These are phyloP conservation scores for Ceratobasidium sp. DNA, from an alignment of 1,284 basidiomycete genomes.

Conservation along the genomic window DNA sequence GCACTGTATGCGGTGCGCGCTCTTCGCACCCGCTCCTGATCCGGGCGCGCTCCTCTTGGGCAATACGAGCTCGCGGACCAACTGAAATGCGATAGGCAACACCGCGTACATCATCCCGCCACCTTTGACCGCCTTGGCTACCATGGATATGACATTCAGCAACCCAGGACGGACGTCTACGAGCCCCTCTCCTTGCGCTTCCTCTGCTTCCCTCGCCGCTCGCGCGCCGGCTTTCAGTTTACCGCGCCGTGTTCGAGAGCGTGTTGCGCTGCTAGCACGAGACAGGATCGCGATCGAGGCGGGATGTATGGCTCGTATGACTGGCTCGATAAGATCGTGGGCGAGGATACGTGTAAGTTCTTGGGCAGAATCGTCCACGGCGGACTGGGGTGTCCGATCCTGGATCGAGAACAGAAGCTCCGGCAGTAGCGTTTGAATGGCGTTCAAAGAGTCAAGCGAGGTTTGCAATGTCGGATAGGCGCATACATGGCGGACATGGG, in stretches of 20 bases:
- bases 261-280: neutral
- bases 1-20: neutral
- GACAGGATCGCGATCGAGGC: slow-evolving; percentile 5
- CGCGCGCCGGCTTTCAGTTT: slow-evolving; percentile 27
- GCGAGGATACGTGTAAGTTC: slow-evolving; percentile 14
- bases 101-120: slow-evolving; percentile 19
- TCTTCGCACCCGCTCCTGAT: neutral
- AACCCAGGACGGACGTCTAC: slow-evolving; percentile 23
- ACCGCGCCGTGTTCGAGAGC: slow-evolving; percentile 11
- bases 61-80: slow-evolving; percentile 10
- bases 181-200: neutral
- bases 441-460: slow-evolving; percentile 15
- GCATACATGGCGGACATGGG: slow-evolving; percentile 29
- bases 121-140: slow-evolving; percentile 1
- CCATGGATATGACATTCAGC: neutral
- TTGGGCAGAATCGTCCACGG: neutral
- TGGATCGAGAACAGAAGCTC: slow-evolving; percentile 2
- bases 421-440: slow-evolving; percentile 17
- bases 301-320: slow-evolving; percentile 6
- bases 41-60: slow-evolving; percentile 9
- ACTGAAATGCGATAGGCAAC: slow-evolving; percentile 12
- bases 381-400: neutral
- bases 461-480: neutral
- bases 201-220: slow-evolving; percentile 14
- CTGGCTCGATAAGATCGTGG: slow-evolving; percentile 13